Percentiles rank a stretch among this genome's conserved stretches.
These are phyloP conservation scores for Diospyros lotus DNA, from an alignment of 148 eudicot genomes.

Conservation along the genomic window DNA sequence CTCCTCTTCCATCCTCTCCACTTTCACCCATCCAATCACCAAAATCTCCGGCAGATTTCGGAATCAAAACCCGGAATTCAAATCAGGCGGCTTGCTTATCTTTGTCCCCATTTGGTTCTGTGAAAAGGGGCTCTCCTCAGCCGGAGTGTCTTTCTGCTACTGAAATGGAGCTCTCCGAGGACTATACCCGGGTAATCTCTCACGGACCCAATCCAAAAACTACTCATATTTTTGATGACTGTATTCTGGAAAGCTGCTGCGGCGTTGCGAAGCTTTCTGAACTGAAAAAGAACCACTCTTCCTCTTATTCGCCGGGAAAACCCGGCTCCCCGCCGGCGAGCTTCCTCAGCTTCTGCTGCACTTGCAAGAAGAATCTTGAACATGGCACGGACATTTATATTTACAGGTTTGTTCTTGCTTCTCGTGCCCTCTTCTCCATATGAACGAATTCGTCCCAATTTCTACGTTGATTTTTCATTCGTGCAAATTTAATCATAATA, in stretches of 20 bases:
- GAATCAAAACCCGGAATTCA: slow-evolving; percentile 58
- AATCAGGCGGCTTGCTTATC: background rate
- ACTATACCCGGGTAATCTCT: slow-evolving; percentile 85
- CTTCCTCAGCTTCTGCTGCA: slow-evolving; percentile 66
- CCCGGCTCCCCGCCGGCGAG: slow-evolving; percentile 23
- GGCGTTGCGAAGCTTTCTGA: slow-evolving; percentile 31
- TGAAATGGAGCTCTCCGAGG: slow-evolving; percentile 89
- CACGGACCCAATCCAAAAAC: slow-evolving; percentile 93
- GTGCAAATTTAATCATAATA: background rate
- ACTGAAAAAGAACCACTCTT: slow-evolving; percentile 10
- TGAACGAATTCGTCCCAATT: background rate
- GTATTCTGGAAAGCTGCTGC: slow-evolving; percentile 59
- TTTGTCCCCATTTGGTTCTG: slow-evolving; percentile 9
- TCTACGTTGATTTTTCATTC: background rate
- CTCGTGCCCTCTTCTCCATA: background rate
- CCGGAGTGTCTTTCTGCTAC: slow-evolving; percentile 28
- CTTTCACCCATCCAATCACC: slow-evolving; percentile 30
- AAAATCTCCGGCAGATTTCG: slow-evolving; percentile 67
- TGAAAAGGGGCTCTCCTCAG: slow-evolving; percentile 2
- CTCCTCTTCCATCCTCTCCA: slow-evolving; percentile 19
- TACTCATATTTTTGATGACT: slow-evolving; percentile 75
- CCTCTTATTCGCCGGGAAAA: slow-evolving; percentile 9
- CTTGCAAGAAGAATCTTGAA: slow-evolving; percentile 65
- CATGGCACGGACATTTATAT: slow-evolving; percentile 70
- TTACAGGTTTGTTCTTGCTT: slow-evolving; percentile 49